These are phyloP conservation scores for Volutella citrinella DNA, from an alignment of 2,329 filamentous ascomycete species.

Conservation along the genomic window DNA sequence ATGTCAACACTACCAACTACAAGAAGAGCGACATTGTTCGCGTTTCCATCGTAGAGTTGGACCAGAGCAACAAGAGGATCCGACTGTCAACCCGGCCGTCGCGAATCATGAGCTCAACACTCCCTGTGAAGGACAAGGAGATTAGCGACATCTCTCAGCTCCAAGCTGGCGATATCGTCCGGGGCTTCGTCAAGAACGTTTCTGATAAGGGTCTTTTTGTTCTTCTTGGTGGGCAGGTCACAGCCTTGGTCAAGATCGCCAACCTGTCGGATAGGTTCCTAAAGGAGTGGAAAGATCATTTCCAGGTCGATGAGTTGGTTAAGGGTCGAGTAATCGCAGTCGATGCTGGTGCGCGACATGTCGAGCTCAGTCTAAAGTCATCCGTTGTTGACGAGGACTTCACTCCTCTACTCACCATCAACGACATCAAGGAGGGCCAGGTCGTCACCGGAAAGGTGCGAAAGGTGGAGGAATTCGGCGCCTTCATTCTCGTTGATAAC, in stretches of 20 bases:
- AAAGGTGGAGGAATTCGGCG: conserved; percentile 92
- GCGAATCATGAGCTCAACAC: conserved; percentile 80
- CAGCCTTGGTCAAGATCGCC: conserved; percentile 78
- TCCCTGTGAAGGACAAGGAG: conserved; percentile 78
- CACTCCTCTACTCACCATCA: conserved; percentile 67
- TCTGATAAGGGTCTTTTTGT: conserved; percentile 88
- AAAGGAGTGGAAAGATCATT: conserved; percentile 92
- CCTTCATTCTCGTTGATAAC: conserved; percentile 86
- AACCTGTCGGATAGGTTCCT: conserved; percentile 88
- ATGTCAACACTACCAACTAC: conserved; percentile 71
- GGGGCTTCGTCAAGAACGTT: conserved; percentile 90
- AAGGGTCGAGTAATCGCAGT: conserved; percentile 78
- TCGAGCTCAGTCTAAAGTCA: conserved; percentile 84
- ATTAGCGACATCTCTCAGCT: conserved; percentile 70
- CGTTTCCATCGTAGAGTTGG: conserved; percentile 79
- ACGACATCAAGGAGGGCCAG: conserved; percentile 76
- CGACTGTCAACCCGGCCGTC: conserved; percentile 82
- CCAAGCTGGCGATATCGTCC: conserved; percentile 72
- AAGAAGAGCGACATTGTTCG: conserved; percentile 84
- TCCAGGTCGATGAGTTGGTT: conserved; percentile 85
- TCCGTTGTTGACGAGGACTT: conserved; percentile 81
- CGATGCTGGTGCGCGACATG: conserved; percentile 64
- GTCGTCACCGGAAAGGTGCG: conserved; percentile 85
- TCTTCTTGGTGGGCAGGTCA: conserved; percentile 74
- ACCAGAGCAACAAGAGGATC: conserved; percentile 80